phyloP scores from a whole-genome alignment of 176 grass and related monocot species.

The Avena eriantha region DNA sequence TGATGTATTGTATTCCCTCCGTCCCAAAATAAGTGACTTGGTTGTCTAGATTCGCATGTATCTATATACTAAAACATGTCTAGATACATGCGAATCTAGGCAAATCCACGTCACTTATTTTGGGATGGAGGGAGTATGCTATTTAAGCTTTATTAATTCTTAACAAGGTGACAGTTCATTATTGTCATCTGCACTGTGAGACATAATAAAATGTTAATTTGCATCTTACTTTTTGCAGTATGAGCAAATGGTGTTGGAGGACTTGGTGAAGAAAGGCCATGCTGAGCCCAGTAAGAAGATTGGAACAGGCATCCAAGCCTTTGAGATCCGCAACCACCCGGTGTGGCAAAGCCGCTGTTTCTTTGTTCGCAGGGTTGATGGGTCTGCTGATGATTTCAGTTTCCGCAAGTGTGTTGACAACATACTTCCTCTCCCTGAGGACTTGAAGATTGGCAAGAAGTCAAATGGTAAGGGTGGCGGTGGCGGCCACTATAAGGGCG shows the following conservation, averaged over 20 bases:
- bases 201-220: conserved; percentile 27
- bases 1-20: neutral
- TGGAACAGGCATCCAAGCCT: conserved; percentile 74
- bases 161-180: neutral
- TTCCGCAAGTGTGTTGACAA: conserved; percentile 94
- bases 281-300: conserved; percentile 73
- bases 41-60: no score
- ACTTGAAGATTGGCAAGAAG: conserved; percentile 58
- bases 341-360: conserved; percentile 80
- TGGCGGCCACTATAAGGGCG: conserved; percentile 44
- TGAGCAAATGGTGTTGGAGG: conserved; percentile 78
- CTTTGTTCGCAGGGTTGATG: conserved; percentile 76
- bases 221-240: conserved; percentile 56
- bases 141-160: neutral
- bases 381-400: conserved; percentile 83
- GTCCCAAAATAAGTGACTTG: no score
- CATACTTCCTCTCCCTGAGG: conserved; percentile 83
- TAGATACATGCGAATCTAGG: no score
- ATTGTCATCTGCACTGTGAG: neutral
- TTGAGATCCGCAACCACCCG: conserved; percentile 79
- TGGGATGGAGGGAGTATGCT: no score
- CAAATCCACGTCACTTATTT: no score
- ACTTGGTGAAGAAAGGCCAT: conserved; percentile 84
- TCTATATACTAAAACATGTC: no score
- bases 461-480: conserved; percentile 43